A percentile compares a stretch with the other conserved stretches of the same genome.
Evolutionary conservation across 2,329 filamentous ascomycete species (phyloP).

Genomic region (Aureobasidium leucospermi): DNA sequence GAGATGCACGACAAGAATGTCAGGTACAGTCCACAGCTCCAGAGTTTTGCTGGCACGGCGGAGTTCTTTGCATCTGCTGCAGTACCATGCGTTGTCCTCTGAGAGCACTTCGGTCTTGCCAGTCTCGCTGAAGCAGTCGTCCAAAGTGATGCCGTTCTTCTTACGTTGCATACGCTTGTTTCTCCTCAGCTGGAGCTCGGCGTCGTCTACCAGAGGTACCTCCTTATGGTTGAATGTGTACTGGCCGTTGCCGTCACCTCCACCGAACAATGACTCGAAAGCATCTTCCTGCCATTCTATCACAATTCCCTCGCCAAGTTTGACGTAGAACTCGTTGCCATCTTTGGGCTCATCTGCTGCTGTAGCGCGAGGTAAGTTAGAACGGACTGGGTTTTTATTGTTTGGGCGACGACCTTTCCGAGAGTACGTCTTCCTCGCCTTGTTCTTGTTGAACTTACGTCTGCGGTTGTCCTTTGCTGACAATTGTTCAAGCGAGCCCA

Average conservation of each 20-base stretch:
- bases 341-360: slow-evolving; percentile 19
- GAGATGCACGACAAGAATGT: slow-evolving; percentile 89
- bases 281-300: slow-evolving; percentile 74
- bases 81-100: slow-evolving; percentile 96
- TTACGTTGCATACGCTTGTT: slow-evolving; percentile 57
- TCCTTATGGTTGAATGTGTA: slow-evolving; percentile 50
- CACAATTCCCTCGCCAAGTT: slow-evolving; percentile 75
- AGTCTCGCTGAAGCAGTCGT: slow-evolving; percentile 91
- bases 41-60: slow-evolving; percentile 91
- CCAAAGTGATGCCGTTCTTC: slow-evolving; percentile 71
- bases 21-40: slow-evolving; percentile 92
- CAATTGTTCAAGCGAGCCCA: slow-evolving; percentile 10
- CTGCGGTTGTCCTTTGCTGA: slow-evolving; percentile 12
- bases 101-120: slow-evolving; percentile 89
- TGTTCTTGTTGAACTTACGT: slow-evolving; percentile 12
- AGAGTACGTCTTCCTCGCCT: slow-evolving; percentile 19
- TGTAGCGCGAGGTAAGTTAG: slow-evolving; percentile 23
- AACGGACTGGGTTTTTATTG: neutral
- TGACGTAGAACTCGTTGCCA: slow-evolving; percentile 41
- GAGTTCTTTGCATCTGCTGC: slow-evolving; percentile 89
- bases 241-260: slow-evolving; percentile 48
- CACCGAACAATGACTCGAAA: slow-evolving; percentile 62
- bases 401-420: slow-evolving; percentile 17
- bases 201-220: slow-evolving; percentile 47
- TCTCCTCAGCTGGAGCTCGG: slow-evolving; percentile 58